A percentile compares a stretch with the other conserved stretches of the same genome.
Conservation (phyloP, 1,284 basidiomycete genomes). For the Moesziomyces aphidis region DNA sequence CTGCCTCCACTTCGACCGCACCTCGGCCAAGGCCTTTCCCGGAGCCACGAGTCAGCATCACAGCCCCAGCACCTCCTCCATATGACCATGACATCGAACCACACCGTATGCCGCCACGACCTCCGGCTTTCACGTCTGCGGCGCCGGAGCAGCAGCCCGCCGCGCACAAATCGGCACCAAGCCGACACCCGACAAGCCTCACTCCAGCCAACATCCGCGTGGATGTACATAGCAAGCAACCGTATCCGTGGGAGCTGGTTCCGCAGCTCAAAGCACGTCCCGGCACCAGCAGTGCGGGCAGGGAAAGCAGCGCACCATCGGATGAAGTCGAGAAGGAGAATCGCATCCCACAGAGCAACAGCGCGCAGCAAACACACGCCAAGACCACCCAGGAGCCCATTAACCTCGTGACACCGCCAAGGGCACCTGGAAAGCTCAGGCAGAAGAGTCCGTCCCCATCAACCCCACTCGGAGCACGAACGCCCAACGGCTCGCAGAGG, state of each 20-base stretch:
- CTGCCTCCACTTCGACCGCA: neutral
- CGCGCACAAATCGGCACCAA: too few relatives aligned
- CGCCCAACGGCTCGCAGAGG: conserved; percentile 16
- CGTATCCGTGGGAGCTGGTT: conserved; percentile 34
- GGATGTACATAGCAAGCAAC: neutral
- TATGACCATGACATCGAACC: neutral
- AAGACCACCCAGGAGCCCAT: neutral
- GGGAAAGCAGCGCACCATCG: too few relatives aligned
- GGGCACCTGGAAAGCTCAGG: neutral
- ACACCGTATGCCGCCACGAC: neutral
- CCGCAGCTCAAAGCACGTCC: conserved; percentile 11
- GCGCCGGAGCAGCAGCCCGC: too few relatives aligned
- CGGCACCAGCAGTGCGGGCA: neutral
- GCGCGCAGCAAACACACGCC: too few relatives aligned
- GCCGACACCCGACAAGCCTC: conserved; percentile 11
- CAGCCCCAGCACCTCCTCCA: too few relatives aligned
- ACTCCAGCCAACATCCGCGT: conserved; percentile 7
- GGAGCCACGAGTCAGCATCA: neutral
- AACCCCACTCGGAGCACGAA: neutral
- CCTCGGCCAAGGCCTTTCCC: neutral
- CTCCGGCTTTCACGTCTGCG: neutral
- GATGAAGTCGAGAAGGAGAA: neutral
- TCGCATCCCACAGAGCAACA: too few relatives aligned
- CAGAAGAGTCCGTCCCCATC: neutral
- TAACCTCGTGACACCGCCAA: neutral